Evolutionary conservation across 257 asterid genomes (phyloP).

Genomic region (Plantago ovata): DNA sequence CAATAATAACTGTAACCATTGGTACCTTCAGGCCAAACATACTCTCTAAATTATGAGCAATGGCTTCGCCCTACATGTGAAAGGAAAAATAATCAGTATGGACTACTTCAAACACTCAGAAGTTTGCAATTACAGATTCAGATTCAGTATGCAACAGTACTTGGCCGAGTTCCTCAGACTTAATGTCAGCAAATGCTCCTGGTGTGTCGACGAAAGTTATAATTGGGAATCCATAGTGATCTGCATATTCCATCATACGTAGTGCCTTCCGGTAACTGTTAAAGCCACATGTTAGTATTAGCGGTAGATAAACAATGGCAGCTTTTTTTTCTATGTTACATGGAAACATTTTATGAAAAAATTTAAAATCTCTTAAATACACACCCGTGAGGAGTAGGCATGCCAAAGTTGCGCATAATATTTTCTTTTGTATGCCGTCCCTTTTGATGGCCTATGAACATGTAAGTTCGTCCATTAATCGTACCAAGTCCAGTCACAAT

Average conservation of each 20-base stretch:
- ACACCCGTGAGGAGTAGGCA: slow-evolving; percentile 99
- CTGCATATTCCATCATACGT: slow-evolving; percentile 91
- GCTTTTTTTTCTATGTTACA: background rate
- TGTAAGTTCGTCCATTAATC: slow-evolving; percentile 71
- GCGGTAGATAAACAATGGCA: slow-evolving; percentile 4
- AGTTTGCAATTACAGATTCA: slow-evolving; percentile 11
- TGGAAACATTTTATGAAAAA: slow-evolving; percentile 1
- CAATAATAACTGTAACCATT: slow-evolving; percentile 77
- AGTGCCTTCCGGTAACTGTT: slow-evolving; percentile 86
- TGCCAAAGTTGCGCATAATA: slow-evolving; percentile 86
- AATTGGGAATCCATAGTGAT: slow-evolving; percentile 88
- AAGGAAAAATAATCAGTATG: slow-evolving; percentile 19
- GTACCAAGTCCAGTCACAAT: slow-evolving; percentile 85
- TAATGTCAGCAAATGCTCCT: slow-evolving; percentile 91
- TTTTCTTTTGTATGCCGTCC: slow-evolving; percentile 92
- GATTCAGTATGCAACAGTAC: slow-evolving; percentile 39
- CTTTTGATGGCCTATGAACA: slow-evolving; percentile 94
- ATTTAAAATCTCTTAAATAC: slow-evolving; percentile 20
- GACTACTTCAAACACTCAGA: slow-evolving; percentile 10
- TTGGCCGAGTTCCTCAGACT: slow-evolving; percentile 81
- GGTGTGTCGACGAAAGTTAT: slow-evolving; percentile 90
- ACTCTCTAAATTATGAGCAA: slow-evolving; percentile 87
- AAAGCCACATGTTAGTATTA: slow-evolving; percentile 18
- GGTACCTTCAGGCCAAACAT: slow-evolving; percentile 99
- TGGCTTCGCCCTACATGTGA: slow-evolving; percentile 84